Percentiles rank a stretch among this genome's conserved stretches.
Evolutionary conservation across 176 grass and related monocot species (phyloP).

Genomic region (Oryza meridionalis): DNA sequence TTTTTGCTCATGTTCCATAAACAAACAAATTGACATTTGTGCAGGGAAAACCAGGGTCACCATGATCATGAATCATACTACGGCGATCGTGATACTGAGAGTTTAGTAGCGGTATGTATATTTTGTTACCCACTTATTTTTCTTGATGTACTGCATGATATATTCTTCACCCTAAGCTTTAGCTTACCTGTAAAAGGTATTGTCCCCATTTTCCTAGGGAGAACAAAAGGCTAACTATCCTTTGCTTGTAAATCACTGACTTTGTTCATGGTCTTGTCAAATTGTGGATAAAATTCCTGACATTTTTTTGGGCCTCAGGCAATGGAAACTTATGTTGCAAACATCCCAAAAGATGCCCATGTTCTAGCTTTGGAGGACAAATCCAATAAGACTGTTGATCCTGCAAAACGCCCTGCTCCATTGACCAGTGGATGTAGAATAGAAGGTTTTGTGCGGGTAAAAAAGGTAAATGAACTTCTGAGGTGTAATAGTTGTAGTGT

Average conservation of each 20-base stretch:
- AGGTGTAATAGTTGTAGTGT: conserved; percentile 16
- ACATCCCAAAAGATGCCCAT: conserved; percentile 73
- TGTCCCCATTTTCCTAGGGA: background rate
- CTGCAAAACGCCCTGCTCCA: conserved; percentile 85
- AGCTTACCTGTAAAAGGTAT: conserved; percentile 6
- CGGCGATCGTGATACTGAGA: conserved; percentile 96
- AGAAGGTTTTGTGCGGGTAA: conserved; percentile 95
- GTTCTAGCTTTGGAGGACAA: conserved; percentile 74
- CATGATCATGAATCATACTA: conserved; percentile 99
- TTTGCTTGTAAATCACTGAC: conserved; percentile 20
- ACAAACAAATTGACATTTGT: conserved; percentile 20
- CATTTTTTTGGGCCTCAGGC: conserved; percentile 67
- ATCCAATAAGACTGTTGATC: conserved; percentile 69
- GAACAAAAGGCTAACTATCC: conserved; percentile 12
- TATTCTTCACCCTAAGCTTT: conserved; percentile 30
- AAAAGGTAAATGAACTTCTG: conserved; percentile 67
- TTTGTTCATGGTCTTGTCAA: background rate
- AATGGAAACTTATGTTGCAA: conserved; percentile 89
- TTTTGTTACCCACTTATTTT: conserved; percentile 21
- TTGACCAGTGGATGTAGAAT: conserved; percentile 87
- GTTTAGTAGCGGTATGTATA: conserved; percentile 91
- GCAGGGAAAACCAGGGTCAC: conserved; percentile 89
- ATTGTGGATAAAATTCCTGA: conserved; percentile 18
- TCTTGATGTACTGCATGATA: conserved; percentile 19
- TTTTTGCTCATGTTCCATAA: conserved; percentile 34